phyloP scores from a whole-genome alignment of 495 filamentous ascomycete species.

The Talaromyces thailandensis region DNA sequence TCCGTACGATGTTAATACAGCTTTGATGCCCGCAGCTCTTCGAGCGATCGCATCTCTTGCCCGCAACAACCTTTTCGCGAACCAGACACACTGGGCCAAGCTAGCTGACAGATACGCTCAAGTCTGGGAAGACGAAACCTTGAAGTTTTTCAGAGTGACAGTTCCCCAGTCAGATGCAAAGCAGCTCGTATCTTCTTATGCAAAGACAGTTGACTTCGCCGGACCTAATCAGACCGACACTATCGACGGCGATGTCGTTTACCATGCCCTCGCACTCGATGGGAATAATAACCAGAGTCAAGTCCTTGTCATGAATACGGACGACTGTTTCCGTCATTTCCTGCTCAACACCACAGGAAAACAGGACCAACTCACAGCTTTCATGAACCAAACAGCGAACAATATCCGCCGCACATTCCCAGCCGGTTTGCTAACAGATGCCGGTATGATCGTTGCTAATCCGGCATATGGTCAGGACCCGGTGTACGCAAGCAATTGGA shows the following conservation, averaged over 20 bases:
- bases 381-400: constrained; percentile 45
- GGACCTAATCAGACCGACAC: constrained; percentile 29
- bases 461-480: constrained; percentile 47
- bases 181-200: constrained; percentile 38
- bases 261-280: constrained; percentile 47
- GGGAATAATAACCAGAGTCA: constrained; percentile 40
- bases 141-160: constrained; percentile 47
- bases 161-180: constrained; percentile 33
- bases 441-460: constrained; percentile 52
- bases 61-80: constrained; percentile 37
- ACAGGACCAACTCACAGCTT: constrained; percentile 44
- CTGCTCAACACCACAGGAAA: constrained; percentile 49
- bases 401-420: constrained; percentile 50
- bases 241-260: constrained; percentile 38
- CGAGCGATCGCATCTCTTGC: constrained; percentile 46
- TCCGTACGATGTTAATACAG: constrained; percentile 59
- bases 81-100: constrained; percentile 35
- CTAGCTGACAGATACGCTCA: constrained; percentile 42
- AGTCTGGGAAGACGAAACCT: constrained; percentile 54
- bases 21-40: constrained; percentile 51
- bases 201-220: constrained; percentile 25
- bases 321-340: constrained; percentile 56
- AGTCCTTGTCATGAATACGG: constrained; percentile 54
- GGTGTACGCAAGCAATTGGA: constrained; percentile 42
- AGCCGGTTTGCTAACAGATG: constrained; percentile 45